These are phyloP conservation scores for Viola pubescens DNA, from an alignment of 441 rosid genomes.

Conservation along the genomic window DNA sequence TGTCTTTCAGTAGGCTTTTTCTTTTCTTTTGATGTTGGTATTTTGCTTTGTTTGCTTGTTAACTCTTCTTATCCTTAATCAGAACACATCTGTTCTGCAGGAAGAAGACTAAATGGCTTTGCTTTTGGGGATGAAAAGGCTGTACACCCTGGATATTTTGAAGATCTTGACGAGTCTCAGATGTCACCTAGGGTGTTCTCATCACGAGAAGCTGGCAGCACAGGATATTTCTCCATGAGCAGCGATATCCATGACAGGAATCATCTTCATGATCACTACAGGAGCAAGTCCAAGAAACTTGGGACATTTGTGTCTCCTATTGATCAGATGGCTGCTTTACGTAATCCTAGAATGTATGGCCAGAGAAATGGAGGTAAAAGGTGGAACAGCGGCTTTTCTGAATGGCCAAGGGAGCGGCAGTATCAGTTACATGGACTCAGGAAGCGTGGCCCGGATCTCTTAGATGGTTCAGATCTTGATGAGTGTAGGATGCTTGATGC, in stretches of 20 bases:
- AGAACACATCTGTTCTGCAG: constrained; percentile 29
- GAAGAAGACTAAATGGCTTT: constrained; percentile 66
- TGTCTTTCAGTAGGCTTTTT: constrained; percentile 3
- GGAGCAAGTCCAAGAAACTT: constrained; percentile 41
- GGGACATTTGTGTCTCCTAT: constrained; percentile 27
- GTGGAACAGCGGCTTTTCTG: constrained; percentile 44
- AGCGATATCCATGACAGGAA: constrained; percentile 44
- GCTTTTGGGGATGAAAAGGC: constrained; percentile 61
- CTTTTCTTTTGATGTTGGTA: constrained; percentile 1
- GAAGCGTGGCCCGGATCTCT: constrained; percentile 31
- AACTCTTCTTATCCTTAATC: constrained; percentile 11
- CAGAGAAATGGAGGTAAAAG: constrained; percentile 38
- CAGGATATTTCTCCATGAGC: constrained; percentile 34
- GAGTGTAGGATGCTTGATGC: constrained; percentile 64
- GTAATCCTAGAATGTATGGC: constrained; percentile 31
- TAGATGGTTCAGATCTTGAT: constrained; percentile 47
- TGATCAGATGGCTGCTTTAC: constrained; percentile 26
- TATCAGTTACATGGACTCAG: constrained; percentile 30
- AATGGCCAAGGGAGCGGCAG: constrained; percentile 38
- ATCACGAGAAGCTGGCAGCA: constrained; percentile 35
- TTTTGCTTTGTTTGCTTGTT: not conserved
- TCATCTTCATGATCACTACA: constrained; percentile 39
- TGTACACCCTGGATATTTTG: constrained; percentile 46
- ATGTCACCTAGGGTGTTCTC: constrained; percentile 52
- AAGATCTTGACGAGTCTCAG: constrained; percentile 48